These are phyloP conservation scores for Colletotrichum lentis DNA, from an alignment of 2,329 filamentous ascomycete species.

Conservation along the genomic window DNA sequence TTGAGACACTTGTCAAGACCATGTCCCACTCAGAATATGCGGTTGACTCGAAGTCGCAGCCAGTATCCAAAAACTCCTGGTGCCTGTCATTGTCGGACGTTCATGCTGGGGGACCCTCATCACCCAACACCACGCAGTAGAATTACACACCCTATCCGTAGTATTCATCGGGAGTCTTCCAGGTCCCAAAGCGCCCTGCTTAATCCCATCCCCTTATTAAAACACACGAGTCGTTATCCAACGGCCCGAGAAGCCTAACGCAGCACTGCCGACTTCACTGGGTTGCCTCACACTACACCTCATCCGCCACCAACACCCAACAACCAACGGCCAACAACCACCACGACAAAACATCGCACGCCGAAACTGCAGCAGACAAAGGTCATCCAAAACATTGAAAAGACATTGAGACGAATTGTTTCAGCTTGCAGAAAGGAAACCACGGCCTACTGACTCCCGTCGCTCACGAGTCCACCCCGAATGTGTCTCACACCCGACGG, in stretches of 20 bases:
- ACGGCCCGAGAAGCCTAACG: neutral
- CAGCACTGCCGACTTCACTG: neutral
- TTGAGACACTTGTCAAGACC: too few relatives aligned
- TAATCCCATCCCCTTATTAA: too few relatives aligned
- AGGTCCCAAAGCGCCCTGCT: too few relatives aligned
- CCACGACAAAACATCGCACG: neutral
- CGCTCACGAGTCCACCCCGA: neutral
- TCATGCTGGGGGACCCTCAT: too few relatives aligned
- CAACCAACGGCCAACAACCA: neutral
- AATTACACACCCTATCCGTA: too few relatives aligned
- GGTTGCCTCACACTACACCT: neutral
- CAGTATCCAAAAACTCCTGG: too few relatives aligned
- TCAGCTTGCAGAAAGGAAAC: neutral
- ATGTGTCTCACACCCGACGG: conserved; percentile 2
- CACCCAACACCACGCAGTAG: too few relatives aligned
- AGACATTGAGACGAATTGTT: neutral
- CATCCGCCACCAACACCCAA: neutral
- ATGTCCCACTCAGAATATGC: too few relatives aligned
- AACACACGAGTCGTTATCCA: too few relatives aligned
- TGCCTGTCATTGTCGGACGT: too few relatives aligned
- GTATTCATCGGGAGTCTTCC: too few relatives aligned
- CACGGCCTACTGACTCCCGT: neutral
- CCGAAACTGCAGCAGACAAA: conserved; percentile 2
- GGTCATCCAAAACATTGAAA: conserved; percentile 1
- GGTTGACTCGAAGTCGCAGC: too few relatives aligned